Conservation (phyloP, 2,329 filamentous ascomycete genomes). For the Pseudopyrenochaeta lycopersici region DNA sequence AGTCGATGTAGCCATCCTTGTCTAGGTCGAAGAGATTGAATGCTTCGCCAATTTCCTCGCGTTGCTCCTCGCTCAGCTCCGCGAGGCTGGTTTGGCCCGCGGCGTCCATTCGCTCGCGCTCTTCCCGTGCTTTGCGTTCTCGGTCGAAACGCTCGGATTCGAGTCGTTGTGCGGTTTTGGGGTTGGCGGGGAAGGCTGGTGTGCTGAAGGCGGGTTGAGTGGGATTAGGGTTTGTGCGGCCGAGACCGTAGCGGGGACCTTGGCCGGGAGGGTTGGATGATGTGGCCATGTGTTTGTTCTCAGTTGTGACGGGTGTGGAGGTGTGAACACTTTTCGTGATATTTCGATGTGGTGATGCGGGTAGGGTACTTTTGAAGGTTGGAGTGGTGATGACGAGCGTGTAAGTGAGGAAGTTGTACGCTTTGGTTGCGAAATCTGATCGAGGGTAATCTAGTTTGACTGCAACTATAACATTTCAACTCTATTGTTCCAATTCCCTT, state of each 20-base stretch:
- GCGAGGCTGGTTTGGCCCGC: conserved; percentile 60
- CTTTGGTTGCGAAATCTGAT: too few species aligned
- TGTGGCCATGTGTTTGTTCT: conserved; percentile 58
- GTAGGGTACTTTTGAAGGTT: conserved; percentile 11
- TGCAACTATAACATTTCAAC: conserved; percentile 7
- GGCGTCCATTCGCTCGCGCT: conserved; percentile 51
- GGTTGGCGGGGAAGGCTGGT: conserved; percentile 52
- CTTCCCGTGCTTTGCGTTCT: conserved; percentile 51
- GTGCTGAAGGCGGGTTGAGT: conserved; percentile 38
- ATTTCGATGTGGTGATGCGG: not conserved
- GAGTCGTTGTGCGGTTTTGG: conserved; percentile 51
- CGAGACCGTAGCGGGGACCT: conserved; percentile 63
- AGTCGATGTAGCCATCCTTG: conserved; percentile 92
- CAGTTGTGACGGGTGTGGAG: conserved; percentile 1
- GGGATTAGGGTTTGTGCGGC: conserved; percentile 37
- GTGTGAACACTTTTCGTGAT: not conserved
- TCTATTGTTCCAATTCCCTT: conserved; percentile 1
- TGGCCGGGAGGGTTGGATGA: conserved; percentile 63
- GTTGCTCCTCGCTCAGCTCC: conserved; percentile 82
- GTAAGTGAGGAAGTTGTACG: too few species aligned
- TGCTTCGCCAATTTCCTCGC: conserved; percentile 94
- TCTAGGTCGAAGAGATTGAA: conserved; percentile 97
- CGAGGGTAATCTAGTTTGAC: too few species aligned
- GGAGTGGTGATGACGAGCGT: conserved; percentile 10
- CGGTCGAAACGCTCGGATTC: conserved; percentile 54